Conservation (phyloP, 2,329 filamentous ascomycete species). For the Alternaria triticina region DNA sequence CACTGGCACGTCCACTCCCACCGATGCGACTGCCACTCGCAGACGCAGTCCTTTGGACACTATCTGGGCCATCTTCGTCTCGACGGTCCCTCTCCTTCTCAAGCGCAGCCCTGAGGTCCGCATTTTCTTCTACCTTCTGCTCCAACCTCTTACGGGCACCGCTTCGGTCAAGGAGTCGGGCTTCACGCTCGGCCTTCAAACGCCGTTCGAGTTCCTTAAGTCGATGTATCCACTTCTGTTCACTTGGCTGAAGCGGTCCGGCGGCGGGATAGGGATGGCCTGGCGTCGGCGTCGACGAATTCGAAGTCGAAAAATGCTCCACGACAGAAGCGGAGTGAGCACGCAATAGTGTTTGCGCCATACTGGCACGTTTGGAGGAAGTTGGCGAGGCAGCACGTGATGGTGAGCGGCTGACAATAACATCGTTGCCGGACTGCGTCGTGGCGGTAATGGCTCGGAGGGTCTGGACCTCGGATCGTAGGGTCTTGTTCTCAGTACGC, state of each 20-base stretch:
- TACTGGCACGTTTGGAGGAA: slow-evolving; percentile 51
- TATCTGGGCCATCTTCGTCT: slow-evolving; percentile 24
- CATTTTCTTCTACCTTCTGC: slow-evolving; percentile 76
- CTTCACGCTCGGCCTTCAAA: slow-evolving; percentile 89
- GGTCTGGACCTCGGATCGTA: slow-evolving; percentile 70
- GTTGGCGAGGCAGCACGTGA: slow-evolving; percentile 38
- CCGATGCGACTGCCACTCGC: slow-evolving; percentile 25
- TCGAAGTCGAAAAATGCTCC: slow-evolving; percentile 49
- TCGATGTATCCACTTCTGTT: slow-evolving; percentile 83
- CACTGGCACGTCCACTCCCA: slow-evolving; percentile 28
- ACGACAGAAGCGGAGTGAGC: slow-evolving; percentile 61
- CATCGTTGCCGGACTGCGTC: slow-evolving; percentile 29
- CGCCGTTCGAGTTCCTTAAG: slow-evolving; percentile 87
- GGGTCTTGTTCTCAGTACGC: slow-evolving; percentile 64
- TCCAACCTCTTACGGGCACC: slow-evolving; percentile 82
- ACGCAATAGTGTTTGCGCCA: slow-evolving; percentile 61
- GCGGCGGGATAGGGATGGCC: slow-evolving; percentile 44
- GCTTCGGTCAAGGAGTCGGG: slow-evolving; percentile 79
- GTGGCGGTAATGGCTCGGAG: slow-evolving; percentile 57
- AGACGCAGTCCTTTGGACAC: slow-evolving; percentile 23
- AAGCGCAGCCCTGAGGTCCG: slow-evolving; percentile 70
- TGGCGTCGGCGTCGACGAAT: slow-evolving; percentile 20
- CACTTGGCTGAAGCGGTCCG: slow-evolving; percentile 55
- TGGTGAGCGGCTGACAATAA: slow-evolving; percentile 32
- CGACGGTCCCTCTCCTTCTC: slow-evolving; percentile 59